phyloP scores from a whole-genome alignment of 2,329 filamentous ascomycete species.

The Domatiomyces globalis region DNA sequence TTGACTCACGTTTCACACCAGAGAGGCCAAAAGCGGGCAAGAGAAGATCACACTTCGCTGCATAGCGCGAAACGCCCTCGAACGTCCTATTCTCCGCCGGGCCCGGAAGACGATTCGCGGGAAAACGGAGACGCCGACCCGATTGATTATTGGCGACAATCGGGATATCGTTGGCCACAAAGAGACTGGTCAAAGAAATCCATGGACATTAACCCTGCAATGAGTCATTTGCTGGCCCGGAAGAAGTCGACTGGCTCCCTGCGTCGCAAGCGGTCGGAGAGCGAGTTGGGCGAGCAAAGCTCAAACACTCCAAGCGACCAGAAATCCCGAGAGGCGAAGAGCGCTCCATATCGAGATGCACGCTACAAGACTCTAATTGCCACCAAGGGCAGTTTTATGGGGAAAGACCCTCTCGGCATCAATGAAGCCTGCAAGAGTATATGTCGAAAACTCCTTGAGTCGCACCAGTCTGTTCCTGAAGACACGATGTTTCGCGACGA shows the following conservation, averaged over 20 bases:
- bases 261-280: constrained; percentile 16
- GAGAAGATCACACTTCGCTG: not conserved
- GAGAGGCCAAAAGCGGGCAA: not conserved
- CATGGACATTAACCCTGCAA: constrained; percentile 3
- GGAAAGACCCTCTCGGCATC: constrained; percentile 2
- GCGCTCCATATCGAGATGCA: constrained; percentile 11
- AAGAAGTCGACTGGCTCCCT: constrained; percentile 12
- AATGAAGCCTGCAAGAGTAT: constrained; percentile 3
- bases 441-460: constrained; percentile 6
- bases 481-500: constrained; percentile 24
- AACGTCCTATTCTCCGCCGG: not conserved
- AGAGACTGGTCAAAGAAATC: not conserved
- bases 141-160: not conserved
- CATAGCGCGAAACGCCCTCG: not conserved
- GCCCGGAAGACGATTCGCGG: not conserved
- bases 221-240: constrained; percentile 23
- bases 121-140: not conserved
- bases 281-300: constrained; percentile 8
- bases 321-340: constrained; percentile 14
- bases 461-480: constrained; percentile 2
- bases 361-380: constrained; percentile 10
- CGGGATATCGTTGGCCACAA: not conserved
- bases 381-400: constrained; percentile 16
- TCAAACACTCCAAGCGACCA: constrained; percentile 15
- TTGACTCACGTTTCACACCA: not conserved